These are phyloP conservation scores for Ichthyophthirius multifiliis DNA, from an alignment of 169 alveolate genomes.

Conservation along the genomic window DNA sequence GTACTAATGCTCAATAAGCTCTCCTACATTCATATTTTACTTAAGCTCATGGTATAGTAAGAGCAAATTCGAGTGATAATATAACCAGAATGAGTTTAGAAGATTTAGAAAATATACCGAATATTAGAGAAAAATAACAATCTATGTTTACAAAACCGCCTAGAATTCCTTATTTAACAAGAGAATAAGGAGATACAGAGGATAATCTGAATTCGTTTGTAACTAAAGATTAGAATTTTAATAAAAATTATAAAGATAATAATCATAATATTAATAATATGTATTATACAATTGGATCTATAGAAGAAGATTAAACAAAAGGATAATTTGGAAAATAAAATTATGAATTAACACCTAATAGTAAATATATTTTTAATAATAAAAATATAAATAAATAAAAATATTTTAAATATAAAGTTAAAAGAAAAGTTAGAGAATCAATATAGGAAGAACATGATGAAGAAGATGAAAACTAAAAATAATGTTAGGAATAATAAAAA, in stretches of 20 bases:
- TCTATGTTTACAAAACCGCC: neutral
- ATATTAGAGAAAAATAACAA: neutral
- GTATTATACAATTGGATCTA: constrained; percentile 2
- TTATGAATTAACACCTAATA: neutral
- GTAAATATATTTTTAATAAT: neutral
- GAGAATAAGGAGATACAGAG: neutral
- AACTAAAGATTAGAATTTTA: constrained; percentile 6
- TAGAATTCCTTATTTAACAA: neutral
- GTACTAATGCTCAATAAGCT: constrained; percentile 62
- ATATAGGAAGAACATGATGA: neutral
- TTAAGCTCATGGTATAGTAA: neutral
- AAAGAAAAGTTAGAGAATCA: neutral
- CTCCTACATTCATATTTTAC: constrained; percentile 61
- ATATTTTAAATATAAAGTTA: too few relatives aligned
- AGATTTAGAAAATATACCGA: constrained; percentile 4
- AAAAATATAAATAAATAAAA: too few relatives aligned
- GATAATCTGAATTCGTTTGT: constrained; percentile 5
- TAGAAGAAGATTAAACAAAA: too few relatives aligned
- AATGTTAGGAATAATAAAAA: too few relatives aligned
- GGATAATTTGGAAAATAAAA: too few relatives aligned
- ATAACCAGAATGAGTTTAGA: too few relatives aligned
- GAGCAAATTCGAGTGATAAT: neutral
- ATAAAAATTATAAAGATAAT: neutral
- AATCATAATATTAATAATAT: neutral
- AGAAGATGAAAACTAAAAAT: too few relatives aligned